Evolutionary conservation across 140 eudicot species (phyloP), one percentile per base, ranked within the genome.

Genomic region (Senecio squalidus): DNA sequence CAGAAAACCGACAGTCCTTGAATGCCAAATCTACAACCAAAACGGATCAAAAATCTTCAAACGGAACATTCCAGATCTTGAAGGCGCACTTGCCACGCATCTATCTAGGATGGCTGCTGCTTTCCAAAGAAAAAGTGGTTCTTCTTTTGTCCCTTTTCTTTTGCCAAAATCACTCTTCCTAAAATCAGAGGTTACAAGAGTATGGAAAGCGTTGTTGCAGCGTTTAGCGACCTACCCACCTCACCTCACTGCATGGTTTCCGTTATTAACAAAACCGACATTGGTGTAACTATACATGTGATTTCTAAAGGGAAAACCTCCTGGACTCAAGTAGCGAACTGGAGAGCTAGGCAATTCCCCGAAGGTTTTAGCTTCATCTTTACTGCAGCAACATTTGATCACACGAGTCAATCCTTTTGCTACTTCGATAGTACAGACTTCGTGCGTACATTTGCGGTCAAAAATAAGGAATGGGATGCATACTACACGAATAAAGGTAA

Each of bases 41-140:
- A 30, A 1, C 1, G 33, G 13, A 16, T 51, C 67, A 6, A 68
- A 68, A 28, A 34, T 28, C 52, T 78, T 73, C 70, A 47, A 53
- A 6, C 26, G 65, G 1, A 21, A 63, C 13, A 48, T 78, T 28
- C 80, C 74, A 0, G 80, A 73, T 3, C 62, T 78, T 9, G 31
- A 17, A 6, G 67, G 28, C 9, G 58, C 79, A 13, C 24, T 4
- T 73, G 83, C 54, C 70, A 63, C 0, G 73, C 85, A n/a, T 79
- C 85, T 29, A 49, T n/a, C 43, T 60, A 60, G 85, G 81, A 4
- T 79, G 85, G 85, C 49, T 79, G 1, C 78, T 79, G 11, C 26
- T 79, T 7, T 48, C 4, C 23, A 57, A 49, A 27, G n/a, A 70
- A 4, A 27, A 64, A 13, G 46, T 66, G 0, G 3, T 70, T 60